Evolutionary conservation across 805 yeast species (phyloP), one percentile per base, ranked within the genome.

Genomic region (Ogataea henricii): DNA sequence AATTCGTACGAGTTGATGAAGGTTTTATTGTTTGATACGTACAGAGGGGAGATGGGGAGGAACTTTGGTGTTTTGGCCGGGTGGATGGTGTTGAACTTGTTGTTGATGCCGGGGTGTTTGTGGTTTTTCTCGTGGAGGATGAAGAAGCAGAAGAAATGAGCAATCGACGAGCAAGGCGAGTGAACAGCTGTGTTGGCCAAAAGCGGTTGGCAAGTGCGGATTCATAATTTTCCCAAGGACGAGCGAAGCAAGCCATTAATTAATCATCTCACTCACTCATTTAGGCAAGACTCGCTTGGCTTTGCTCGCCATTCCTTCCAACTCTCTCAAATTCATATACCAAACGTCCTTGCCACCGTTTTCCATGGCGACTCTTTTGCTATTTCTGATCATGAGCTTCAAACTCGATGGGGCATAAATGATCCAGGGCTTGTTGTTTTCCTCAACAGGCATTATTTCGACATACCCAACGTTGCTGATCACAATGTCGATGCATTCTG

Each of bases 1-100:
- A 83, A 85, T 54, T 77, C 86, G 0, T 74, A 76, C 44, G 89
- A 82, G 55, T 74, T 81, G 23, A 74, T 75, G 58, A 82, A 82
- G 60, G 83, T 84, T 1, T 65, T 83, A 1, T 71, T 85, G 43
- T 76, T 82, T 58, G 66, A 81, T 57, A 69, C 85, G 2, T 76
- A 77, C 57, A 81, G 76, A 57, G 82, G 83, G 3, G 56, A 75
- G 20, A 45, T 85, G 58, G 89, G 89, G 12, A 63, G 83, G 55
- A 74, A 83, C 57, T 70, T 76, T 51, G 90, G 87, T 35, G 68
- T 85, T 13, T 58, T 85, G 34, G 62, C 73, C 21, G 82, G 76
- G 1, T 85, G 90, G 89, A 70, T 76, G 25, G 87, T 73, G 3
- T 22, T 84, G 12, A 75, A 79, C 47, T 70, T 76, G 12, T 3